Conservation (phyloP, 805 yeast genomes). For the Starmerella riodocensis region DNA sequence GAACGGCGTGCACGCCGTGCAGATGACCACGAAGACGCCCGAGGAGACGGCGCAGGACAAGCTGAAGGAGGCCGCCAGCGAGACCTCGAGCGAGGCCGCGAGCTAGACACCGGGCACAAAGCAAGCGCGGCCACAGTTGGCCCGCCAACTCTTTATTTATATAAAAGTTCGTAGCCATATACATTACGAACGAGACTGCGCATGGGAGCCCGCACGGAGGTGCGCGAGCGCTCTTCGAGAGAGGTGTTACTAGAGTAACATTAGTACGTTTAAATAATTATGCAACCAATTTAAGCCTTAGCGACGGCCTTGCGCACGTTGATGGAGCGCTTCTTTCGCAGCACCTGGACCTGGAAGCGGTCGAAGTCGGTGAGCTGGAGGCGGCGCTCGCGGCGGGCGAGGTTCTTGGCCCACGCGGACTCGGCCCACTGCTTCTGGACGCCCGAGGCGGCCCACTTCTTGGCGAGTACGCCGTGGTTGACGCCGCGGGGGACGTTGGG, state of each 20-base stretch:
- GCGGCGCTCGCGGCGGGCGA: constrained; percentile 90
- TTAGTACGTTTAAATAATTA: constrained; percentile 9
- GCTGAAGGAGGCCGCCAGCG: neutral
- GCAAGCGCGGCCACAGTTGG: too few species aligned
- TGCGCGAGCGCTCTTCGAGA: too few species aligned
- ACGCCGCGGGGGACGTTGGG: constrained; percentile 88
- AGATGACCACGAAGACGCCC: constrained; percentile 66
- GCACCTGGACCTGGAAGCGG: constrained; percentile 97
- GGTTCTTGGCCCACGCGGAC: constrained; percentile 95
- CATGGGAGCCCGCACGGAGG: too few species aligned
- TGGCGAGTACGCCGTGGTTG: constrained; percentile 67
- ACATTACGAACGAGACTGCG: too few species aligned
- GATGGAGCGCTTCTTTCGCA: constrained; percentile 93
- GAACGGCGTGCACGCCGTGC: constrained; percentile 77
- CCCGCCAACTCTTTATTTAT: too few species aligned
- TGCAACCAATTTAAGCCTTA: constrained; percentile 44
- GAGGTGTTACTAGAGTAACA: too few species aligned
- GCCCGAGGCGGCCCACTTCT: constrained; percentile 88
- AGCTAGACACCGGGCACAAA: too few species aligned
- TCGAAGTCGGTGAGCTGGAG: constrained; percentile 89
- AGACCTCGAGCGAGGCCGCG: too few species aligned
- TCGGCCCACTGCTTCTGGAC: constrained; percentile 82
- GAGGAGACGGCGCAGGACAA: constrained; percentile 35
- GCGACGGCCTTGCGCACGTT: constrained; percentile 94
- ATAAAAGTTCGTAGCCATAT: too few species aligned